Conservation (phyloP, 140 eudicot species). For the Oenanthe javanica region DNA sequence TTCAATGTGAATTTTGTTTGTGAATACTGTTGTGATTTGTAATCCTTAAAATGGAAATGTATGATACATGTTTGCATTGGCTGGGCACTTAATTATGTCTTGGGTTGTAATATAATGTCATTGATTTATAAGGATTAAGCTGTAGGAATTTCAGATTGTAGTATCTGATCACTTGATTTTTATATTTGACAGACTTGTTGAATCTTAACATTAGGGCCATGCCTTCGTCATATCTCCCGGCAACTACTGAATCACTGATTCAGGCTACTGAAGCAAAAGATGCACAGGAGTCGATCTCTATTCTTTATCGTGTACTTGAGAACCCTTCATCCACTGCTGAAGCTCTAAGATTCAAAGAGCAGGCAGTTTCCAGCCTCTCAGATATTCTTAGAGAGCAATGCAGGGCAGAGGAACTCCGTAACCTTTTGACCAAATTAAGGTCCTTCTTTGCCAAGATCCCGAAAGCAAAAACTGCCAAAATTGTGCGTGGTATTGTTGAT, state of each 20-base stretch:
- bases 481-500: conserved; percentile 72
- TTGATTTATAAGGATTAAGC: not conserved
- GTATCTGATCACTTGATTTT: conserved; percentile 3
- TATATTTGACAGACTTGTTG: not conserved
- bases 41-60: not conserved
- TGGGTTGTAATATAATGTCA: not conserved
- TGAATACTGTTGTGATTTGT: not conserved
- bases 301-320: conserved; percentile 64
- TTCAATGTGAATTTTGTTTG: not conserved
- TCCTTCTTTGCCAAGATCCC: conserved; percentile 85
- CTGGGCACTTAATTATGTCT: not conserved
- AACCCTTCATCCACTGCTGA: conserved; percentile 85
- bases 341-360: conserved; percentile 72
- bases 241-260: conserved; percentile 61
- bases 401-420: conserved; percentile 69
- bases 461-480: conserved; percentile 92
- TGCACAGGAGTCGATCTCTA: conserved; percentile 60
- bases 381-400: conserved; percentile 68
- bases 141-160: not conserved
- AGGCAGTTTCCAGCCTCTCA: conserved; percentile 69
- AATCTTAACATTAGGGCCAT: conserved; percentile 16
- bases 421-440: conserved; percentile 62
- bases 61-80: not conserved
- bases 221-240: conserved; percentile 58
- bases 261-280: conserved; percentile 68